Evolutionary conservation across 164 flowering plant species (phyloP), one percentile per base, ranked within the genome.

Genomic region (Chloranthus sessilifolius): DNA sequence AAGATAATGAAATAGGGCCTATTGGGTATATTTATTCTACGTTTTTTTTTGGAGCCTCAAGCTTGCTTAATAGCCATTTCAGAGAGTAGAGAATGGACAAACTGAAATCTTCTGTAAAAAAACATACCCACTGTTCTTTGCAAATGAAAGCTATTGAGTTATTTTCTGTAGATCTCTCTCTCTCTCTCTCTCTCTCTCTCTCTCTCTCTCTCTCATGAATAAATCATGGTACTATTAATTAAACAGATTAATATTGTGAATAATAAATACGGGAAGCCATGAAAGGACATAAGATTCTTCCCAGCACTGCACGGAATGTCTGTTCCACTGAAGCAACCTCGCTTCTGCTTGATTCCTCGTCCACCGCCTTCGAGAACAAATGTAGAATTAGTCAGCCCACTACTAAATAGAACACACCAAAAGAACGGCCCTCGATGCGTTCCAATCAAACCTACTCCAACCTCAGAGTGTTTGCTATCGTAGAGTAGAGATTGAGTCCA

Each of bases 291-390:
- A 45, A 31, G 24, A 33, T 50, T 61, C 3, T 41, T 48, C 45
- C 64, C 87, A 19, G 24, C 50, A 52, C 72, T 83, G 74, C 97
- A 85, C 7, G 72, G 68, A 38, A 26, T 33, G 30, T 59, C 62
- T 28, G 63, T 65, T 60, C 97, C 92, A 54, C 92, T 89, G 60
- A 56, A 85, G 66, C 95, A 85, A 12, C 97, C 97, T 56, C 51
- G 62, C 67, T 77, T 85, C 59, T 89, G 92, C 65, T 77, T 68
- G 55, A 85, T 77, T 17, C 96, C 96, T 35, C 33, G 31, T 3
- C 92, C 90, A 39, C 52, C 75, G 57, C 73, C 78, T 56, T 89
- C 88, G 43, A 89, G 92, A 59, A 81, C 88, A 62, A 89, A 89
- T n/a, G 86, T 70, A 4, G 88, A 69, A 44, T 83, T 83, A 9